Base-by-base conservation (phyloP, 164 flowering plant genomes). In the Pachysandra terminalis region DNA sequence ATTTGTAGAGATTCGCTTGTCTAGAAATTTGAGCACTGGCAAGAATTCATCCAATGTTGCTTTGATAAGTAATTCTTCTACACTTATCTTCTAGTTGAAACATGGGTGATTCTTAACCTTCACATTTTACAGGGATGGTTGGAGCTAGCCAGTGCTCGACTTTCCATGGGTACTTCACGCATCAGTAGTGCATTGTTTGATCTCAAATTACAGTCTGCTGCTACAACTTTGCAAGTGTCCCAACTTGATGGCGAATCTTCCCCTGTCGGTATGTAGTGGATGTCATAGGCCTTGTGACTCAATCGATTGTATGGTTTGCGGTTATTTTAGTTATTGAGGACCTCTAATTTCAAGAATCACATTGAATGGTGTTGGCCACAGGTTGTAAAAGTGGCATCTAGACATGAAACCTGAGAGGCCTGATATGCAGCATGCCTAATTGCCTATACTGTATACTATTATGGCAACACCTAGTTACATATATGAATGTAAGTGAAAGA, bases 121-220 rank as follows among this genome's bases (percentile, higher is more conserved):
- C 28, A 24, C 19, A 0, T 64, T 53, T 53, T 67, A 1, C 78
- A 91, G 97, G 95, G 97, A 64, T 89, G 93, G 95, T 63, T 91
- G 63, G 91, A 91, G 6, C 65, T 91, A 58, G 96, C 95, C 0
- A 81, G 91, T 81, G 95, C 97, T 56, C 75, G 90, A 32, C 88
- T 87, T 77, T 85, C 95, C 0, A 89, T 89, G 97, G 97, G 97
- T 49, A 49, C 81, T 21, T 81, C 89, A 25, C 87, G 97, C 9
- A 52, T 91, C 67, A 88, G 64, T 61, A 72, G 84, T 74, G 79
- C 81, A 41, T 76, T 87, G 48, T 80, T 89, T 70, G 93, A 89
- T 74, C 90, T 82, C 65, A 87, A 86, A 64, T 32, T 64, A 54
- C 97, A 88, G 54, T 53, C 87, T 69, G 95, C 97, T 78, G 74